phyloP scores from a whole-genome alignment of 2,329 filamentous ascomycete genomes.

The Dactylellina cionopaga region DNA sequence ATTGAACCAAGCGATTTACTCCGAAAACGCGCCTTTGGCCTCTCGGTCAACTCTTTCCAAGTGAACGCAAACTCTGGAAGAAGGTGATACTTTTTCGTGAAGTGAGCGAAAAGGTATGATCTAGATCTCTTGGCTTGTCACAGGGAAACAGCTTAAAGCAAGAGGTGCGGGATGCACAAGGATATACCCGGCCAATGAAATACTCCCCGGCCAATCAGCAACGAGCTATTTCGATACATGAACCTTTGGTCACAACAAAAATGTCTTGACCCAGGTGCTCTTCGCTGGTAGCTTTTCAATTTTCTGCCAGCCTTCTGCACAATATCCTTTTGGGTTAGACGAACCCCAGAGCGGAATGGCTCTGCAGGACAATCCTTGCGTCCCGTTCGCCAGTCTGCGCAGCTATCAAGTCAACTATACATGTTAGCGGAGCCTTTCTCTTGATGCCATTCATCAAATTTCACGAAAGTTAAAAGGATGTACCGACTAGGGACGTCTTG shows the following conservation, averaged over 20 bases:
- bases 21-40: too few relatives aligned
- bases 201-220: constrained; percentile 14
- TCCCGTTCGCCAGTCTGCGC: background rate
- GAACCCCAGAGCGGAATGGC: constrained; percentile 5
- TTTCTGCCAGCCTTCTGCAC: too few relatives aligned
- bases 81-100: too few relatives aligned
- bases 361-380: background rate
- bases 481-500: background rate
- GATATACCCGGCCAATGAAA: constrained; percentile 1
- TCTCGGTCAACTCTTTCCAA: too few relatives aligned
- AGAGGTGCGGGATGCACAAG: constrained; percentile 26
- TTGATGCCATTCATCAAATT: background rate
- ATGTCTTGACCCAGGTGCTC: constrained; percentile 1
- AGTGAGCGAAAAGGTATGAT: background rate
- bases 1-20: too few relatives aligned
- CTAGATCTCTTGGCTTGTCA: constrained; percentile 11
- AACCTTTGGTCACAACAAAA: background rate
- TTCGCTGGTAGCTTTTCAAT: constrained; percentile 1
- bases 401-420: constrained; percentile 4
- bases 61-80: too few relatives aligned
- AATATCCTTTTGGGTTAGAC: background rate
- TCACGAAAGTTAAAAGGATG: too few relatives aligned
- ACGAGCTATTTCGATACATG: constrained; percentile 4
- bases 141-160: constrained; percentile 5
- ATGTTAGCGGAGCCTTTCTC: background rate